These are phyloP conservation scores for Fusarium tuaranense DNA, from an alignment of 2,329 filamentous ascomycete species.

Conservation along the genomic window DNA sequence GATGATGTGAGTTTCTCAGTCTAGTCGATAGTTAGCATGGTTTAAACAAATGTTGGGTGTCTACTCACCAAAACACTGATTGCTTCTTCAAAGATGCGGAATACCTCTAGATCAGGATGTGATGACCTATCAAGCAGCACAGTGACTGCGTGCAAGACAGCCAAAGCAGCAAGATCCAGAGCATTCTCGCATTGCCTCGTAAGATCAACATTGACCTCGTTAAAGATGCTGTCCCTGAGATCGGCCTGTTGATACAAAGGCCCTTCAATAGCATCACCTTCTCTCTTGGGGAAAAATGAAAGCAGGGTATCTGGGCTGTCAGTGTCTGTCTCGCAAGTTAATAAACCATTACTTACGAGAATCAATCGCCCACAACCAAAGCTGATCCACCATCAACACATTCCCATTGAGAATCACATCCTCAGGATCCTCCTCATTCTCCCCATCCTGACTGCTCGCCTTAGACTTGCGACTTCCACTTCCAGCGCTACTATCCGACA, in stretches of 20 bases:
- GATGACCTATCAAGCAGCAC: conserved; percentile 70
- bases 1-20: conserved; percentile 72
- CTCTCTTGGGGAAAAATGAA: conserved; percentile 67
- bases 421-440: conserved; percentile 48
- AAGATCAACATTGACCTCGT: conserved; percentile 73
- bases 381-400: conserved; percentile 74
- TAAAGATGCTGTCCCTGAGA: conserved; percentile 72
- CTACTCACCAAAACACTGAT: conserved; percentile 68
- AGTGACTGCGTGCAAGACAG: conserved; percentile 70
- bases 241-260: conserved; percentile 71
- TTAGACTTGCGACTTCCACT: conserved; percentile 44
- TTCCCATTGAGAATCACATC: conserved; percentile 65
- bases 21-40: conserved; percentile 46
- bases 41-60: rapidly evolving
- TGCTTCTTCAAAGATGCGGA: conserved; percentile 74
- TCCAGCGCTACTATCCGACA: conserved; percentile 44
- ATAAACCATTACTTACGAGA: conserved; percentile 53
- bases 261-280: conserved; percentile 66
- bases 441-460: conserved; percentile 44
- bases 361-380: conserved; percentile 72
- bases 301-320: conserved; percentile 57
- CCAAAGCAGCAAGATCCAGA: conserved; percentile 71
- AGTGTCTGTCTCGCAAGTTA: neutral
- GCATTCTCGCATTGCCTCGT: conserved; percentile 72
- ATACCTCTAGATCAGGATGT: conserved; percentile 71